Evolutionary conservation across 2,329 filamentous ascomycete species (phyloP).

Genomic region (Venturia oleaginea): DNA sequence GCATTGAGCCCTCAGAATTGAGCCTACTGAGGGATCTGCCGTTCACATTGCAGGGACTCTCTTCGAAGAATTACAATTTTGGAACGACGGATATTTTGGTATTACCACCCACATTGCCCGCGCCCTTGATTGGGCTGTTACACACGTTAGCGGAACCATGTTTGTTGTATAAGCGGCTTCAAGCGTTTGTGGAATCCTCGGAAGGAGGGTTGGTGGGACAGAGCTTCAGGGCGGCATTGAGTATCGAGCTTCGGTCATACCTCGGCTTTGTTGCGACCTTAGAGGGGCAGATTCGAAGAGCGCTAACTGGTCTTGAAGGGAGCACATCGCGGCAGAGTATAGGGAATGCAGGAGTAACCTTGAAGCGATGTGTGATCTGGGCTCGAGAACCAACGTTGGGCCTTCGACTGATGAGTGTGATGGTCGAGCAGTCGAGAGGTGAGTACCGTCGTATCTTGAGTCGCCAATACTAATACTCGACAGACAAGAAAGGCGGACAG

Average conservation of each 20-base stretch:
- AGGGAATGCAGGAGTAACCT: constrained; percentile 79
- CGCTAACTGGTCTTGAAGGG: constrained; percentile 65
- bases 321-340: constrained; percentile 59
- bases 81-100: constrained; percentile 58
- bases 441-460: constrained; percentile 24
- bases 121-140: constrained; percentile 76
- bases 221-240: constrained; percentile 80
- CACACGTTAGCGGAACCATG: constrained; percentile 90
- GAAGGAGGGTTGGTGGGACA: constrained; percentile 76
- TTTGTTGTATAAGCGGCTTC: constrained; percentile 74
- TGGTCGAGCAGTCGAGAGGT: constrained; percentile 81
- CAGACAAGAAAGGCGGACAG: constrained; percentile 71
- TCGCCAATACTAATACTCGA: constrained; percentile 10
- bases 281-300: constrained; percentile 82
- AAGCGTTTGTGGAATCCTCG: constrained; percentile 70
- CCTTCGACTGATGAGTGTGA: constrained; percentile 81
- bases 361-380: constrained; percentile 96
- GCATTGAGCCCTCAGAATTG: constrained; percentile 33
- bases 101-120: constrained; percentile 68
- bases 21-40: constrained; percentile 60
- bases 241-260: constrained; percentile 78
- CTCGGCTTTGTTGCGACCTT: constrained; percentile 83
- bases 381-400: constrained; percentile 96
- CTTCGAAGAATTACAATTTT: constrained; percentile 77
- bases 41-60: constrained; percentile 86